A percentile compares a stretch with the other conserved stretches of the same genome.
Conservation (phyloP, 2,329 filamentous ascomycete genomes). For the Ophiostoma ulmi region DNA sequence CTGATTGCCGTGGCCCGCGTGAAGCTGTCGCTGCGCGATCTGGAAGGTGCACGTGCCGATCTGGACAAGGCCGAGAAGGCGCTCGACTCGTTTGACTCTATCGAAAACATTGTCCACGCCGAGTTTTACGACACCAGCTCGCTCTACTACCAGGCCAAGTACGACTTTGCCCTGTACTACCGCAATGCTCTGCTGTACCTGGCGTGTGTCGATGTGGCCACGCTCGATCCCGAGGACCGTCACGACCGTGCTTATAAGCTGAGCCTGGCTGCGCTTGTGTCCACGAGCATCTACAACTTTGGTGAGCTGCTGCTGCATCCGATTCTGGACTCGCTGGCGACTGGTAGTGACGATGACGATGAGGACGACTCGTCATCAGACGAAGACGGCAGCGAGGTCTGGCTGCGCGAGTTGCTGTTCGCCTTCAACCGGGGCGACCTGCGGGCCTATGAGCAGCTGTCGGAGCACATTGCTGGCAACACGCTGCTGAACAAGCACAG, state of each 20-base stretch:
- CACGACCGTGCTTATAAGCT: constrained; percentile 85
- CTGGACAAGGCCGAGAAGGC: constrained; percentile 82
- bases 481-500: constrained; percentile 72
- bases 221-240: constrained; percentile 69
- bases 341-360: constrained; percentile 34
- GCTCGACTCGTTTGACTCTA: constrained; percentile 85
- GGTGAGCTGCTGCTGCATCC: constrained; percentile 97
- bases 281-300: constrained; percentile 97
- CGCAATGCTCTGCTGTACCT: constrained; percentile 96
- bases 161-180: constrained; percentile 95
- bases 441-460: constrained; percentile 75
- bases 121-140: constrained; percentile 95
- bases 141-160: constrained; percentile 88
- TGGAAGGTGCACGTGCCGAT: constrained; percentile 78
- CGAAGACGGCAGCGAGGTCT: constrained; percentile 59
- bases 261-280: constrained; percentile 84
- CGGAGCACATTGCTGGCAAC: constrained; percentile 75
- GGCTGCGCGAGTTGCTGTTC: constrained; percentile 93
- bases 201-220: constrained; percentile 81
- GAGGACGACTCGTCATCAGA: constrained; percentile 33
- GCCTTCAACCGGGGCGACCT: constrained; percentile 97
- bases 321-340: constrained; percentile 72
- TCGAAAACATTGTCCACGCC: constrained; percentile 92
- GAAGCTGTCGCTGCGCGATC: constrained; percentile 72
- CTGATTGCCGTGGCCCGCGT: constrained; percentile 84